Evolutionary conservation across 2,329 filamentous ascomycete genomes (phyloP).

Genomic region (Botrytis paeoniae): DNA sequence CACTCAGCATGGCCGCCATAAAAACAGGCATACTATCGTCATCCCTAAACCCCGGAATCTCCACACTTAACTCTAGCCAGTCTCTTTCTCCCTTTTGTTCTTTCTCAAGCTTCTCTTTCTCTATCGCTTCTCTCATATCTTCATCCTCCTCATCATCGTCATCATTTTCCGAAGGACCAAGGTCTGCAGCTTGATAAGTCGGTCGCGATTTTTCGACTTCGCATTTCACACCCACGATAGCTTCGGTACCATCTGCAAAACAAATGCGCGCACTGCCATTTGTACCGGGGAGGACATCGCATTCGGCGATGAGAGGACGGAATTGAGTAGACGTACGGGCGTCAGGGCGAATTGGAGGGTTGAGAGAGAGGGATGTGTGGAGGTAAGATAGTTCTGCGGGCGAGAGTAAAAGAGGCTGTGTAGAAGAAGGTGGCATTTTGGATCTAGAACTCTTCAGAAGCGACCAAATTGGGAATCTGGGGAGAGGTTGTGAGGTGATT

Average conservation of each 20-base stretch:
- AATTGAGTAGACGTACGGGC: slow-evolving; percentile 81
- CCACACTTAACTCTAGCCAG: slow-evolving; percentile 89
- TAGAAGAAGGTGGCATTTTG: slow-evolving; percentile 52
- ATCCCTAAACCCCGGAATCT: slow-evolving; percentile 86
- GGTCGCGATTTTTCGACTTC: slow-evolving; percentile 74
- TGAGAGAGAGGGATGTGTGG: slow-evolving; percentile 77
- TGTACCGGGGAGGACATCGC: slow-evolving; percentile 80
- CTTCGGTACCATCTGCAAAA: slow-evolving; percentile 92
- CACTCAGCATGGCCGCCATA: slow-evolving; percentile 80
- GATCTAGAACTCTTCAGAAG: not conserved
- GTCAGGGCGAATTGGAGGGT: slow-evolving; percentile 85
- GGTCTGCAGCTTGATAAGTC: slow-evolving; percentile 32
- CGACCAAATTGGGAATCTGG: not conserved
- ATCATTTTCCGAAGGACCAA: slow-evolving; percentile 30
- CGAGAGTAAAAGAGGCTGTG: slow-evolving; percentile 73
- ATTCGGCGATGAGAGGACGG: slow-evolving; percentile 85
- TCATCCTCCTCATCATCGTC: slow-evolving; percentile 41
- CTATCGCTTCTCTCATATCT: slow-evolving; percentile 41
- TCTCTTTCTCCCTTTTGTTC: slow-evolving; percentile 52
- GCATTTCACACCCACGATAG: slow-evolving; percentile 91
- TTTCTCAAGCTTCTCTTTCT: slow-evolving; percentile 34
- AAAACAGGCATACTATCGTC: slow-evolving; percentile 90
- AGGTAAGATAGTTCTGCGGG: slow-evolving; percentile 96
- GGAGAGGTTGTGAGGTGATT: slow-evolving; percentile 3
- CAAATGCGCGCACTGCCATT: slow-evolving; percentile 93